A percentile compares a stretch with the other conserved stretches of the same genome.
Evolutionary conservation across 495 filamentous ascomycete species (phyloP).

Genomic region (Bathelium albidoporum): DNA sequence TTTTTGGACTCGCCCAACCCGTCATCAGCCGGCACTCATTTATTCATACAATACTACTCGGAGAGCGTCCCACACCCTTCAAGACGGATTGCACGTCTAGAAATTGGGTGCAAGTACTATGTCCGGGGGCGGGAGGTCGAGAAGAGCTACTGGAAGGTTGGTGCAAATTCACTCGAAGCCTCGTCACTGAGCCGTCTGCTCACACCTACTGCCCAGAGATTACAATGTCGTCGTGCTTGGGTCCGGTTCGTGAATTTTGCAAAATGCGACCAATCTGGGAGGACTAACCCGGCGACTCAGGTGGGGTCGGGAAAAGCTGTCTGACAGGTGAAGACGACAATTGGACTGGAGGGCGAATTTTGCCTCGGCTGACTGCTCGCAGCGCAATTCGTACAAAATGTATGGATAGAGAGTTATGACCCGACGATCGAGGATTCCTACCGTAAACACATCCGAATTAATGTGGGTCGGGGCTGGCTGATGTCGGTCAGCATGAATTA

Average conservation of each 20-base stretch:
- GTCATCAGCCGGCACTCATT: no score
- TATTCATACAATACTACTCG: background rate
- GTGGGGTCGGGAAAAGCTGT: constrained; percentile 96
- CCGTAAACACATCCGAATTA: constrained; percentile 84
- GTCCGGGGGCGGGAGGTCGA: constrained; percentile 2
- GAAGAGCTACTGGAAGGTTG: constrained; percentile 1
- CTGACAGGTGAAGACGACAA: constrained; percentile 64
- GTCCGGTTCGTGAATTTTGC: constrained; percentile 48
- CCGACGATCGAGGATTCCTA: constrained; percentile 99
- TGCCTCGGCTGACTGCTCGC: constrained; percentile 22
- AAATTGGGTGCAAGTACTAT: background rate
- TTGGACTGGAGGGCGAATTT: background rate
- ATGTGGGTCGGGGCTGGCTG: constrained; percentile 52
- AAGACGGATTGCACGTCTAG: background rate
- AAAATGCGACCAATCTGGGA: background rate
- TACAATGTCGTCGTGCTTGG: constrained; percentile 89
- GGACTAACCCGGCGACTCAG: constrained; percentile 38
- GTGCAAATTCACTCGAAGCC: background rate
- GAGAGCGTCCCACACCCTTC: background rate
- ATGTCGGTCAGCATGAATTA: background rate
- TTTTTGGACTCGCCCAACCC: background rate
- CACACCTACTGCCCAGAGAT: constrained; percentile 36
- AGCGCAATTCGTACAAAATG: constrained; percentile 99
- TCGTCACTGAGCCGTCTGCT: background rate
- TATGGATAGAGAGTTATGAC: constrained; percentile 99